phyloP scores from a whole-genome alignment of 2,329 filamentous ascomycete species.

The Exophiala phaeomuriformis region DNA sequence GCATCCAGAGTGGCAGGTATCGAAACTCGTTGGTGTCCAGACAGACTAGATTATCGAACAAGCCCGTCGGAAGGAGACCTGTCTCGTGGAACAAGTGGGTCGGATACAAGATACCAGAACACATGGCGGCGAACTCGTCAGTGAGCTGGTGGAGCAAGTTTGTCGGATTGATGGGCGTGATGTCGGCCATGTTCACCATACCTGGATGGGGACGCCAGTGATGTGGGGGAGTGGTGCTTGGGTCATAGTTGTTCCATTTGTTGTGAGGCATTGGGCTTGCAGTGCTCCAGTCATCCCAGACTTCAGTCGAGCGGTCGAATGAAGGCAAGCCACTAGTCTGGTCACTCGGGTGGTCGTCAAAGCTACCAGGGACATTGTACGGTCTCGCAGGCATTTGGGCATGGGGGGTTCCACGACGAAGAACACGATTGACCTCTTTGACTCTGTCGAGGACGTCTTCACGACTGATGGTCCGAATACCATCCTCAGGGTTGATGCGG shows the following conservation, averaged over 20 bases:
- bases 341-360: background rate
- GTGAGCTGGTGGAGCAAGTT: slow-evolving; percentile 6
- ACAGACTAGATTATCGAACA: slow-evolving; percentile 42
- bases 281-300: background rate
- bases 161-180: background rate
- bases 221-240: background rate
- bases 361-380: background rate
- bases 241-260: background rate
- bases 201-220: too few species aligned
- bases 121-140: slow-evolving; percentile 5
- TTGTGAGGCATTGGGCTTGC: background rate
- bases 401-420: background rate
- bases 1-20: slow-evolving; percentile 60
- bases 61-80: slow-evolving; percentile 10
- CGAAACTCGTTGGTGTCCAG: slow-evolving; percentile 53
- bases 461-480: slow-evolving; percentile 4
- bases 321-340: background rate
- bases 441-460: background rate
- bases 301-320: background rate
- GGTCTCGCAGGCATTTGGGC: background rate
- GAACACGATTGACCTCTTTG: slow-evolving; percentile 1
- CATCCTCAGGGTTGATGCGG: background rate
- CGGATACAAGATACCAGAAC: slow-evolving; percentile 12
- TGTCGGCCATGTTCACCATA: background rate
- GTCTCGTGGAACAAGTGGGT: slow-evolving; percentile 18